These are phyloP conservation scores for Dovyalis caffra DNA, from an alignment of 345 rosid genomes.

Conservation along the genomic window DNA sequence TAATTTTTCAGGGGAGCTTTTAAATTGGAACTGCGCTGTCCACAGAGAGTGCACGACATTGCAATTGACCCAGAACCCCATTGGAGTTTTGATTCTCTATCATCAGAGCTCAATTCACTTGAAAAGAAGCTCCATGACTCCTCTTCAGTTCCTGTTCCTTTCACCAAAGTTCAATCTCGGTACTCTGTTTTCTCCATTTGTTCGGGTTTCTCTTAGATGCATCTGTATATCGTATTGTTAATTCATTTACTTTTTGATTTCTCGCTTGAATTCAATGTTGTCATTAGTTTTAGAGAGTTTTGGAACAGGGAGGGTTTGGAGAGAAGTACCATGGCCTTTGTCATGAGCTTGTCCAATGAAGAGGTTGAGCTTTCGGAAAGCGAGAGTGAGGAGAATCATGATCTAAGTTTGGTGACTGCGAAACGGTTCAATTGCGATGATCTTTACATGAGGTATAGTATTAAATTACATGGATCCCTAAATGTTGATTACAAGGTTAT, in stretches of 20 bases:
- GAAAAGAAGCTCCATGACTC: conserved; percentile 57
- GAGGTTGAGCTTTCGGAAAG: conserved; percentile 48
- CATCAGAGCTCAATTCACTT: conserved; percentile 62
- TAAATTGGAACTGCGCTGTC: conserved; percentile 60
- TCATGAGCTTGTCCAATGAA: conserved; percentile 59
- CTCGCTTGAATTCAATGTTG: too few species aligned
- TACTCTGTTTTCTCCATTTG: conserved; percentile 11
- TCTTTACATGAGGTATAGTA: conserved; percentile 50
- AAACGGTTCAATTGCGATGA: conserved; percentile 50
- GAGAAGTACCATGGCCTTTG: conserved; percentile 47
- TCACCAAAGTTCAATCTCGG: conserved; percentile 46
- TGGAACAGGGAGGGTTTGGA: conserved; percentile 27
- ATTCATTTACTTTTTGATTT: too few species aligned
- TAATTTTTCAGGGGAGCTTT: conserved; percentile 51
- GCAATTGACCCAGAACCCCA: conserved; percentile 68
- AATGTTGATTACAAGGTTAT: background rate
- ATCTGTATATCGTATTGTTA: too few species aligned
- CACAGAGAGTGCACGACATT: conserved; percentile 52
- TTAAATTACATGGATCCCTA: background rate
- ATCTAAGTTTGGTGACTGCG: conserved; percentile 26
- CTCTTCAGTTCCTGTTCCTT: conserved; percentile 38
- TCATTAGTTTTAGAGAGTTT: conserved; percentile 15
- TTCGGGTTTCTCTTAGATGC: background rate
- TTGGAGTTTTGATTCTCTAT: conserved; percentile 61
- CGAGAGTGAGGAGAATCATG: conserved; percentile 34